Base-by-base conservation (phyloP, 2,329 filamentous ascomycete species). In the Clarireedia sp. region DNA sequence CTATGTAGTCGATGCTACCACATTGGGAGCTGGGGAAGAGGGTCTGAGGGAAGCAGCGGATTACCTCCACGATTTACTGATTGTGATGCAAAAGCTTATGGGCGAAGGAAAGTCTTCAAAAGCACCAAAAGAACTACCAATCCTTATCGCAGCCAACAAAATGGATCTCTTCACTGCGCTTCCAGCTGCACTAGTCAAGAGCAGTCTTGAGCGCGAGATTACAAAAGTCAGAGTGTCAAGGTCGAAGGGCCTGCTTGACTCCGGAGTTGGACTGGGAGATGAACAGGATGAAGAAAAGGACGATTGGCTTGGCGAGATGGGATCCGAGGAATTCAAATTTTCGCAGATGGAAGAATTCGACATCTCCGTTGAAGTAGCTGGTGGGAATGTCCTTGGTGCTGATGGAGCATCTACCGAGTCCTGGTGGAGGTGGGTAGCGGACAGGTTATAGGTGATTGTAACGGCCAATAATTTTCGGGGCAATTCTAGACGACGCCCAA, bases 131-230 rank as follows among this genome's bases (percentile, higher is more conserved):
- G 76, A 80, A 21, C 78, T 94, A 8, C 84, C 88, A 0, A 78
- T 99, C 7, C 78, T 99, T 37, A 76, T 99, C 36, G 91, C 90
- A 1, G 91, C 90, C 53, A 99, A 97, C 73, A 99, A 99, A 78
- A 80, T 90, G 68, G 94, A 99, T 70, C 78, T 99, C 1, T 99
- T 99, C 69, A 96, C 94, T 0, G 90, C 92, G 7, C 74, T 96
- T 51, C 94, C 94, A 0, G 81, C 88, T 0, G 78, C 80, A 5
- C 76, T 95, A 33, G 88, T 96, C 57, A 86, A 82, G 70, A 78
- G 78, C 52, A 82, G 80, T 60, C 75, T 99, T 14, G 91, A 97
- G 73, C 76, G 78, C 12, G 92, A 96, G 70, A 82, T 97, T 58
- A 82, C 85, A 24, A 82, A 86, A 49, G 86, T 97, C 51, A 81